Base-by-base conservation (phyloP, 768 basidiomycete species). In the Mycena vulgaris region DNA sequence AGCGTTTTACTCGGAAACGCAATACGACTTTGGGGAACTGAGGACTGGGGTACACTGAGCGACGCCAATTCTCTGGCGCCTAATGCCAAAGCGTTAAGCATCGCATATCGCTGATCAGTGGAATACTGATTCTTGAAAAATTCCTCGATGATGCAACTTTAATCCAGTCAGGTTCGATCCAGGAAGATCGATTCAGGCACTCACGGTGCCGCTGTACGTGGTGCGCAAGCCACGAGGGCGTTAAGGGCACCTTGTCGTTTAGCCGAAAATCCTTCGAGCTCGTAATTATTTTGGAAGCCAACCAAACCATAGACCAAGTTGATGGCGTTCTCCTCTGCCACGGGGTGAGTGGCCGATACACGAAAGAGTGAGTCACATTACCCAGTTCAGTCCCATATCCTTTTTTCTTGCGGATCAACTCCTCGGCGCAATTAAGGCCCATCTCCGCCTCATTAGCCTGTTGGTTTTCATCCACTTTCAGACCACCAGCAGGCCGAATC, bases 121-220 rank as follows among this genome's bases (percentile, higher is more conserved):
- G 98, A 97, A 80, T 97, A 98, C 72, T 97, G 95, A 55, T 93
- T 94, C 74, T 92, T 92, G 84, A 99, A 99, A 80, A 96, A 97
- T 76, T 98, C 95, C 78, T 97, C 95, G 60, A 95, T 91, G 13
- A 98, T 83, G 37, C 89, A 87, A 4, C 97, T 98, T 63, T 52
- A 19, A 3, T 45, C 39, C 39, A 13, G 33, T 73, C 9, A 69
- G 35, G 27, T 51, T 31, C 10, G 27, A 55, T 37, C 37, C 48
- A 10, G 45, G 63, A 70, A 49, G 5, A 69, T 23, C 5, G 13
- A 21, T 60, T 7, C 11, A 39, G 14, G 19, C 28, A 88, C 96
- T 76, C 78, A 99, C 97, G 91, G 93, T 0, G 95, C 91, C 47
- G 93, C 90, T 63, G 90, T 90, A 30, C 83, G 82, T 2, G 98